These are phyloP conservation scores for Whalleya microplaca DNA, from an alignment of 2,329 filamentous ascomycete species.

Conservation along the genomic window DNA sequence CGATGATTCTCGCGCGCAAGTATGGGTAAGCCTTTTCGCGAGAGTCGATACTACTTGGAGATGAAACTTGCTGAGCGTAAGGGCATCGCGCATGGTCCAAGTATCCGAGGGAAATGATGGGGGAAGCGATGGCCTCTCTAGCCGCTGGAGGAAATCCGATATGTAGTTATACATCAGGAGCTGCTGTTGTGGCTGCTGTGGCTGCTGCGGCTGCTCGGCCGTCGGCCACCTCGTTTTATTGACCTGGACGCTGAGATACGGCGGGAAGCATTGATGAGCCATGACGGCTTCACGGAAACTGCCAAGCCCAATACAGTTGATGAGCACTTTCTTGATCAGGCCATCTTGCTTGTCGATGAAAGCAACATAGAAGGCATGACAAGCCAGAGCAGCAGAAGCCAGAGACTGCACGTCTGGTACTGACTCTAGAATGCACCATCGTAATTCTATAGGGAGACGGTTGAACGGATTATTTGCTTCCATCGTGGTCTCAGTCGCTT, in stretches of 20 bases:
- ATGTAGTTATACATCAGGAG: too few relatives aligned
- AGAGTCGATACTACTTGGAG: neutral
- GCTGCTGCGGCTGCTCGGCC: too few relatives aligned
- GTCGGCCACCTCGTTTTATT: neutral
- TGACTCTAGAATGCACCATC: neutral
- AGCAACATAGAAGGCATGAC: neutral
- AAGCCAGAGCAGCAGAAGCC: neutral
- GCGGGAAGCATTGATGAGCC: neutral
- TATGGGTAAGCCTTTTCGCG: neutral
- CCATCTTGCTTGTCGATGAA: neutral
- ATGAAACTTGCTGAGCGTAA: neutral
- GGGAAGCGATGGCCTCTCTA: too few relatives aligned
- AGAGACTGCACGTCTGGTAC: neutral
- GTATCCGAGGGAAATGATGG: neutral
- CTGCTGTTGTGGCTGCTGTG: too few relatives aligned
- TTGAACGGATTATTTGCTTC: neutral
- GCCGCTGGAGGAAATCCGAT: neutral
- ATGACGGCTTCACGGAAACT: neutral
- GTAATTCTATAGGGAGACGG: neutral
- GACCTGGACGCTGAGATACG: neutral
- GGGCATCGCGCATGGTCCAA: neutral
- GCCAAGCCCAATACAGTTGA: neutral
- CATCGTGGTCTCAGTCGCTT: neutral
- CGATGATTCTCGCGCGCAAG: neutral
- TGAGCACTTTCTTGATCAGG: neutral